Evolutionary conservation across 495 filamentous ascomycete species (phyloP), one percentile per base, ranked within the genome.

Genomic region (Tuber aestivum): DNA sequence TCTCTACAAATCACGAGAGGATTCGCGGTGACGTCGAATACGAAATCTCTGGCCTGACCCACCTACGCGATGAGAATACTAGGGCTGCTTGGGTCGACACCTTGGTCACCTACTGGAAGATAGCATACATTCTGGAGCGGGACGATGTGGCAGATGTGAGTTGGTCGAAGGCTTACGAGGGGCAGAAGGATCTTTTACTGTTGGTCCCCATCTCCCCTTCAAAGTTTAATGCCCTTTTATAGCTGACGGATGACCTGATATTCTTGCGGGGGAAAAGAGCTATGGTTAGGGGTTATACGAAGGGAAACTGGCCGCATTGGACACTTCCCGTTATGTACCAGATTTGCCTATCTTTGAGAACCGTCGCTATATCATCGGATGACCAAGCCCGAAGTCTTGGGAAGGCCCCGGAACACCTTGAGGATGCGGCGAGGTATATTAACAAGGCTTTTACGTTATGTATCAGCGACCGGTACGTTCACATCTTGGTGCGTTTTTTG

Each of bases 281-380:
- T 45, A 74, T 77, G 41, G 76, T 80, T 42, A 75, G 82, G 45
- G 82, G 82, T 4, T 97, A 97, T 83, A 88, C 87, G 16, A 89
- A 86, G 72, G 84, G 86, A 48, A 87, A 88, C 6, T 91, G 97
- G 80, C 89, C 91, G 45, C 89, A 91, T 32, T 98, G 94, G 94
- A 94, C 93, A 0, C 85, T 97, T 56, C 93, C 94, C 23, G 94
- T 92, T 83, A 86, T 99, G 74, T 97, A 97, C 78, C 88, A 90
- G 18, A 89, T 90, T 10, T 93, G 92, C 48, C 95, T 92, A 83
- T 92, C 96, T 81, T 84, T 99, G 75, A 88, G 96, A 48, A 84
- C 89, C 20, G 97, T 97, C 83, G 95, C 95, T 44, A 93, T 96
- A 83, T 91, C 91, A 80, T 94, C 96, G 45, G 95, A 98, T 81